phyloP scores from a whole-genome alignment of 2,329 filamentous ascomycete species.

The Neofusicoccum parvum region DNA sequence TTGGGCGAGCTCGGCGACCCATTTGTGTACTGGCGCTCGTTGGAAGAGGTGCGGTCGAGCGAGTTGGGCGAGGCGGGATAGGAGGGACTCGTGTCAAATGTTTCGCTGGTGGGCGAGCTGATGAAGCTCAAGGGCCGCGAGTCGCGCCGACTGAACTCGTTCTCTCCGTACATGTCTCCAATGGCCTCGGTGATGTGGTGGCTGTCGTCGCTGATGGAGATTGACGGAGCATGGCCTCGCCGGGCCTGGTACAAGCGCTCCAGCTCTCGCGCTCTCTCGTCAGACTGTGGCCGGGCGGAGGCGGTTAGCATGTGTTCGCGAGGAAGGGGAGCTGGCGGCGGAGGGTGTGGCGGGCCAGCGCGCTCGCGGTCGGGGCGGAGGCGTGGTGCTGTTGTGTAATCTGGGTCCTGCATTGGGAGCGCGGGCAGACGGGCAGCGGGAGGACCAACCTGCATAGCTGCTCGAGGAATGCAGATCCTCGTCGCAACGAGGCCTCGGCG shows the following conservation, averaged over 20 bases:
- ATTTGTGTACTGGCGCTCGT: constrained; percentile 18
- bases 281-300: constrained; percentile 33
- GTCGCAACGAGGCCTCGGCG: constrained; percentile 27
- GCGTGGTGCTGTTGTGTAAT: constrained; percentile 21
- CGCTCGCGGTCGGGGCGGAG: constrained; percentile 1
- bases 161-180: constrained; percentile 84
- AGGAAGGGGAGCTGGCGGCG: constrained; percentile 14
- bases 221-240: constrained; percentile 61
- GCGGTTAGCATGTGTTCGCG: constrained; percentile 32
- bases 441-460: constrained; percentile 30
- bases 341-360: constrained; percentile 13
- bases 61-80: constrained; percentile 28
- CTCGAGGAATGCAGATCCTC: constrained; percentile 28
- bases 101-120: constrained; percentile 57
- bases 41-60: constrained; percentile 29
- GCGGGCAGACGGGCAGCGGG: constrained; percentile 11
- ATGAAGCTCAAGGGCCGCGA: constrained; percentile 77
- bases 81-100: constrained; percentile 35
- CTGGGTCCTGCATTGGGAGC: constrained; percentile 20
- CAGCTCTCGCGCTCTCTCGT: constrained; percentile 47
- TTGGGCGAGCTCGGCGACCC: constrained; percentile 22
- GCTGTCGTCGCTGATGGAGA: constrained; percentile 81
- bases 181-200: constrained; percentile 96
- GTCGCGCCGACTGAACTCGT: constrained; percentile 60
- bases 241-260: constrained; percentile 54